Percentiles rank a stretch among this genome's conserved stretches.
Conservation (phyloP, 306 rosid species). For the Malus sylvestris region DNA sequence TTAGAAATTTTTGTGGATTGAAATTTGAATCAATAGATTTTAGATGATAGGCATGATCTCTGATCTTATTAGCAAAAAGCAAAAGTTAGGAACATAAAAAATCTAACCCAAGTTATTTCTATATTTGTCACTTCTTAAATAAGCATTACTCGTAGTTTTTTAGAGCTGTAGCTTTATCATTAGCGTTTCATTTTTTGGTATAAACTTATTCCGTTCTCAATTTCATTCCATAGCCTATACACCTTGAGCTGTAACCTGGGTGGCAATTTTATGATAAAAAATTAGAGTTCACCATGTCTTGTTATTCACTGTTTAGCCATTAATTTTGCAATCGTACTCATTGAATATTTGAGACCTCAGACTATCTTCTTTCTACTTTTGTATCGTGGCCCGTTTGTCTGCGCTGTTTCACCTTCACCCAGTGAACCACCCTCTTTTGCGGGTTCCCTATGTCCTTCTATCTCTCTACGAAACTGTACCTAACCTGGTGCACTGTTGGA, state of each 20-base stretch:
- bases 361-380: not conserved
- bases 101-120: not conserved
- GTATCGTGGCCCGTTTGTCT: not conserved
- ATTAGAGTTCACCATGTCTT: not conserved
- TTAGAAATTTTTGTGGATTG: not conserved
- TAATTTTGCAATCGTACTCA: not conserved
- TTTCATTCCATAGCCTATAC: not conserved
- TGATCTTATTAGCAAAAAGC: not conserved
- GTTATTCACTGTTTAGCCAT: not conserved
- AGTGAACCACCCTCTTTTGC: not conserved
- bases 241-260: not conserved
- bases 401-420: not conserved
- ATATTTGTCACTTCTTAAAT: not conserved
- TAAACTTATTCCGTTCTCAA: not conserved
- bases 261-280: not conserved
- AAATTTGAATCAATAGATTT: not conserved
- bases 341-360: not conserved
- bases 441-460: too few relatives aligned
- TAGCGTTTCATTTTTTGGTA: not conserved
- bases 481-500: too few relatives aligned
- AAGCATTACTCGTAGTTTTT: not conserved
- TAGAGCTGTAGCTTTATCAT: not conserved
- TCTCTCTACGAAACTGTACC: too few relatives aligned
- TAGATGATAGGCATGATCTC: not conserved
- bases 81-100: not conserved